Conservation (phyloP, 768 basidiomycete species). For the Rhodotorula paludigena region DNA sequence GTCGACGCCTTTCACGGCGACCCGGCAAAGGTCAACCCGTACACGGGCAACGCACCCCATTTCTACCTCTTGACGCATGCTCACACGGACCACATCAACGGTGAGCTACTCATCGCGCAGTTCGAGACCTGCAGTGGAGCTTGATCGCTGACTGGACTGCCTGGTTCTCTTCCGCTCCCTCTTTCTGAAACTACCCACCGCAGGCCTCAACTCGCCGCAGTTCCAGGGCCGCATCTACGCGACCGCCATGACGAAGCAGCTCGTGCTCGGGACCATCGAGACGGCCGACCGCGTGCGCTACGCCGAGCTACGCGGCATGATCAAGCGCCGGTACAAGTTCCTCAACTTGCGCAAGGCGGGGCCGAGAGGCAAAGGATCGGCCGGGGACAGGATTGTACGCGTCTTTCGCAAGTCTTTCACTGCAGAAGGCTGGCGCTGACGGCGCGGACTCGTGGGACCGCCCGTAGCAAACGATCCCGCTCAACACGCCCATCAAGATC, state of each 20-base stretch:
- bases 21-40: constrained; percentile 49
- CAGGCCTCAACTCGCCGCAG: constrained; percentile 66
- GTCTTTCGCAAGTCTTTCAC: too few species aligned
- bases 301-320: constrained; percentile 53
- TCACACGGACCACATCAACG: constrained; percentile 74
- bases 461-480: constrained; percentile 56
- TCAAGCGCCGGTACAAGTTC: constrained; percentile 56
- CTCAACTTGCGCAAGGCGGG: constrained; percentile 80
- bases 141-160: too few species aligned
- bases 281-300: constrained; percentile 61
- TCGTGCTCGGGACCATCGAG: constrained; percentile 56
- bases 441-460: too few species aligned
- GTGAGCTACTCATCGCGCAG: background rate
- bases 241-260: constrained; percentile 75
- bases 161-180: too few species aligned
- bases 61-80: constrained; percentile 82
- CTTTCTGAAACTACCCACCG: too few species aligned
- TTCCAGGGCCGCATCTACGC: constrained; percentile 71
- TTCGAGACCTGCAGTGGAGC: too few species aligned
- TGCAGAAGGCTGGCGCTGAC: background rate
- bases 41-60: constrained; percentile 42
- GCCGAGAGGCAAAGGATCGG: constrained; percentile 60
- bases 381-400: constrained; percentile 21
- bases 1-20: constrained; percentile 71
- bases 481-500: constrained; percentile 62